phyloP scores from a whole-genome alignment of 345 rosid species.

The Brassica cretica region DNA sequence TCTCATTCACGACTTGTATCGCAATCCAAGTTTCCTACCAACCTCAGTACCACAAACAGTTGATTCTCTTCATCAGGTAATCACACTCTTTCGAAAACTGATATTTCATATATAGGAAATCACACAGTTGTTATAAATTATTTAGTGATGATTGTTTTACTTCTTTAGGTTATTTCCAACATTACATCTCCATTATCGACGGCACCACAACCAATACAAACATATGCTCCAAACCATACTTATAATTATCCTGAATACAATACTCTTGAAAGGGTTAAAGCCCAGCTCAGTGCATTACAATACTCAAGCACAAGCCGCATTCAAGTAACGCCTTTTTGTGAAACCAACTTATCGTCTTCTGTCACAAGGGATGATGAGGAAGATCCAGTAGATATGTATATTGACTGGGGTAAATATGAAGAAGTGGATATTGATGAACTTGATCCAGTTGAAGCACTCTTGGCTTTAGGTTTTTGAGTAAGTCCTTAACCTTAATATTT shows the following conservation, averaged over 20 bases:
- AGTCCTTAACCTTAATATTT: background rate
- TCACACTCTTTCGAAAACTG: background rate
- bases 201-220: background rate
- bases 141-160: background rate
- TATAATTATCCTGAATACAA: conserved; percentile 29
- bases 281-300: conserved; percentile 20
- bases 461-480: conserved; percentile 21
- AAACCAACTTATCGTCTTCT: conserved; percentile 13
- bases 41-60: background rate
- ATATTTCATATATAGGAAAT: background rate
- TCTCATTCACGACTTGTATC: background rate
- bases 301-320: conserved; percentile 1
- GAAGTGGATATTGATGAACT: conserved; percentile 6
- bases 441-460: conserved; percentile 15
- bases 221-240: background rate
- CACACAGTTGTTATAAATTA: background rate
- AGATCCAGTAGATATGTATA: conserved; percentile 28
- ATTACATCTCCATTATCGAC: background rate
- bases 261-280: conserved; percentile 23
- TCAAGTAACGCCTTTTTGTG: conserved; percentile 2
- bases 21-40: background rate
- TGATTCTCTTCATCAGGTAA: conserved; percentile 19
- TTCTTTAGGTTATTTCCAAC: conserved; percentile 2
- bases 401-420: conserved; percentile 31
- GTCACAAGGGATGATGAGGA: conserved; percentile 23